A percentile compares a stretch with the other conserved stretches of the same genome.
phyloP scores from a whole-genome alignment of 129 eudicot species.

The Lonicera japonica region DNA sequence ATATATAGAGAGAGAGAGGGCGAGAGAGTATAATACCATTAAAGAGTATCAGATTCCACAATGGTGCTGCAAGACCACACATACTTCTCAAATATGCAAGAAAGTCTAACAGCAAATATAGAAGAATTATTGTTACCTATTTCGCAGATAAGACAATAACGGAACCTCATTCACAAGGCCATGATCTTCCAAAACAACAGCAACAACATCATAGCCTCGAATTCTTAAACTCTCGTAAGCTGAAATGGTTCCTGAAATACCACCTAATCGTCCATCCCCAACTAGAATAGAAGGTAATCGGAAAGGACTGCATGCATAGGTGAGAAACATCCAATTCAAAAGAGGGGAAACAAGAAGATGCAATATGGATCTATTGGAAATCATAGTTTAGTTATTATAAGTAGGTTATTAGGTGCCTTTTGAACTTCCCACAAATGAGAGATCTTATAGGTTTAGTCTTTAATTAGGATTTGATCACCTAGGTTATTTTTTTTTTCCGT shows the following conservation, averaged over 20 bases:
- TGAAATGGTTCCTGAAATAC: conserved; percentile 88
- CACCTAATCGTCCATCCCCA: conserved; percentile 97
- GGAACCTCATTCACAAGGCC: conserved; percentile 80
- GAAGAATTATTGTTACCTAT: conserved; percentile 38
- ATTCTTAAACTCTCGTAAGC: conserved; percentile 83
- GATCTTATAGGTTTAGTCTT: no score
- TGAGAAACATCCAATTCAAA: conserved; percentile 7
- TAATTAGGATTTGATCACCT: no score
- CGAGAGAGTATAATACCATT: not conserved
- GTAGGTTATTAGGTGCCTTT: no score
- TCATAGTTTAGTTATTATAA: no score
- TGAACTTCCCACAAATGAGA: no score
- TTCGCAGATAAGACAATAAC: conserved; percentile 54
- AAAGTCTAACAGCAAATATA: not conserved
- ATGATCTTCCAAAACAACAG: conserved; percentile 74
- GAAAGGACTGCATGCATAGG: conserved; percentile 59
- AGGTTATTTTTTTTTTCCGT: no score
- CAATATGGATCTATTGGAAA: not conserved
- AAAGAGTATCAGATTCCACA: not conserved
- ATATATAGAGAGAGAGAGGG: not conserved
- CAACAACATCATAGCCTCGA: conserved; percentile 94
- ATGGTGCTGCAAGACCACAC: conserved; percentile 6
- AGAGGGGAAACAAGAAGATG: not conserved
- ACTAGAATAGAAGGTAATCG: conserved; percentile 85
- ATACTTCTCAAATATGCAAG: not conserved